Base-by-base conservation (phyloP, 1,284 basidiomycete genomes). In the Ceratobasidium sp. region DNA sequence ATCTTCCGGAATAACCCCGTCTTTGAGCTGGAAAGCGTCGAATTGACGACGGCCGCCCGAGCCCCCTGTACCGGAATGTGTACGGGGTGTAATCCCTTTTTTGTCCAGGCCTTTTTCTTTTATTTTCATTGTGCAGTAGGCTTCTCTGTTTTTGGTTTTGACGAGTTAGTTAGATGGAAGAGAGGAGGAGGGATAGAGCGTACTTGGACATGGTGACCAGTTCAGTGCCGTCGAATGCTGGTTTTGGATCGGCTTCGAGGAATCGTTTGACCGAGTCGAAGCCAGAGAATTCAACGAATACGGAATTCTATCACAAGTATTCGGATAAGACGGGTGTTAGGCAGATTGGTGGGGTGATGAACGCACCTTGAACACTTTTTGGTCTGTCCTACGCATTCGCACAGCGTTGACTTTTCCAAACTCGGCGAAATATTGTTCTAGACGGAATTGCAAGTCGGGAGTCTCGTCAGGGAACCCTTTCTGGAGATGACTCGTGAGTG, bases 71-170 rank as follows among this genome's bases (percentile, higher is more conserved):
- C 80, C 82, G 68, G 81, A 77, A 61, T 88, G 88, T 44, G 88
- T 87, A 67, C 86, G 86, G 13, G 88, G 86, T 69, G 90, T 88
- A 46, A 86, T 84, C 51, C 91, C 89, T 79, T 89, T 89, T 72
- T 73, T 55, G 26, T 72, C 92, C 55, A 95, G 87, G 10, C 96
- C 96, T 86, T 98, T 98, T 87, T 98, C 97, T 86, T 95, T 94
- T 86, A 97, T 95, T 87, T 99, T 99, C 96, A 97, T 97, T 81
- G 95, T 91, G 83, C 96, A 96, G 86, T 99, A 99, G 7, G 89
- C 95, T 80, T 94, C 93, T 84, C 94, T 95, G 81, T 33, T 40
- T 18, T 2, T 33, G 1, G 33, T 33, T 33, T 33, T 33, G 33
- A 10, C 6, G 23, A 13, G 39, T 53, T 64, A 44, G 53, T 53